These are phyloP conservation scores for Iberis amara DNA, from an alignment of 441 rosid genomes.

Conservation along the genomic window DNA sequence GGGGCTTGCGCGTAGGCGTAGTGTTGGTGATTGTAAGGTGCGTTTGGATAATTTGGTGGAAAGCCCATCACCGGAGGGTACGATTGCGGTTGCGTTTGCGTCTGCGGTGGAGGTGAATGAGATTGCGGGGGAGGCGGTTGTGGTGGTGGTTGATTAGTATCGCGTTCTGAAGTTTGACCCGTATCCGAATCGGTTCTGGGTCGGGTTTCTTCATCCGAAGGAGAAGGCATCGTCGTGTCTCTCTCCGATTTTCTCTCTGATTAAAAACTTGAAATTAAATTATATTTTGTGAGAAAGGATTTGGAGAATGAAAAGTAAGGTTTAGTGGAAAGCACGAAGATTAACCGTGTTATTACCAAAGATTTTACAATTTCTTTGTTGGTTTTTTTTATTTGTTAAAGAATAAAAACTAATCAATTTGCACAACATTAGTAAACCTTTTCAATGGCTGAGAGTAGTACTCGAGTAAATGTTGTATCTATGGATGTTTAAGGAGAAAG, in stretches of 20 bases:
- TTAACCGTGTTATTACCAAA: conserved; percentile 6
- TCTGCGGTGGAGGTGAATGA: conserved; percentile 8
- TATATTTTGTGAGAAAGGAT: conserved; percentile 1
- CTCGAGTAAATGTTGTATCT: no score
- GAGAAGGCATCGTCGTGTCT: conserved; percentile 32
- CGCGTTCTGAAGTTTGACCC: conserved; percentile 27
- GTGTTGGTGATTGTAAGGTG: conserved; percentile 23
- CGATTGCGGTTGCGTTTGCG: conserved; percentile 20
- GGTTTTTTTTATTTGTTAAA: neutral
- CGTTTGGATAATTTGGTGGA: conserved; percentile 30
- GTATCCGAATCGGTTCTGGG: conserved; percentile 21
- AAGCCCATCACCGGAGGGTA: conserved; percentile 31
- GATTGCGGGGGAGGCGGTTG: no score
- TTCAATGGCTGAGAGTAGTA: conserved; percentile 25
- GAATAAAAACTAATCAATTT: conserved; percentile 14
- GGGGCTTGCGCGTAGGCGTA: conserved; percentile 40
- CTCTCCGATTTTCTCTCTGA: conserved; percentile 6
- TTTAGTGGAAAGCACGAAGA: conserved; percentile 27
- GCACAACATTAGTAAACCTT: conserved; percentile 29
- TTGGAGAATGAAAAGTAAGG: conserved; percentile 15
- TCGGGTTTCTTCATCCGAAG: conserved; percentile 25
- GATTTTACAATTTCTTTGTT: conserved; percentile 2
- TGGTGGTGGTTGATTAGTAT: conserved; percentile 19
- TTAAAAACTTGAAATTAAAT: neutral
- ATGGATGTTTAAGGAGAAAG: no score